Percentiles rank a stretch among this genome's conserved stretches.
These are phyloP conservation scores for Helenozyma rhizophorensis DNA, from an alignment of 805 yeast species.

Conservation along the genomic window DNA sequence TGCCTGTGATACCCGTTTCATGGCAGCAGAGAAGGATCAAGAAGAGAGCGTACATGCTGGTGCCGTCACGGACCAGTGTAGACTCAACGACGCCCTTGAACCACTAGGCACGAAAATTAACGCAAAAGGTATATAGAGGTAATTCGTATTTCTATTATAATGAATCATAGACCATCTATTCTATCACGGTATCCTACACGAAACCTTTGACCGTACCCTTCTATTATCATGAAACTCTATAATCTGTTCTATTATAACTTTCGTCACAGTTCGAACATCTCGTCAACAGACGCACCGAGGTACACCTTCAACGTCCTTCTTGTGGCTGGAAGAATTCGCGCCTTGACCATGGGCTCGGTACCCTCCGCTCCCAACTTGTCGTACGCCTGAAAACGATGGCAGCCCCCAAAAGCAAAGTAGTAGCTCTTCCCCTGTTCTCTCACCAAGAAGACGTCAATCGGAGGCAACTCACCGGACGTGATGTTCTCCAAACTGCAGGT, in stretches of 20 bases:
- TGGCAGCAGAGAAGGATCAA: conserved; percentile 14
- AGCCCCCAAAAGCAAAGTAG: conserved; percentile 87
- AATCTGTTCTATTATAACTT: too few species aligned
- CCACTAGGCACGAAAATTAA: too few species aligned
- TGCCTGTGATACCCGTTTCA: conserved; percentile 36
- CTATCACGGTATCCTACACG: too few species aligned
- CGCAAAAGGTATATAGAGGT: too few species aligned
- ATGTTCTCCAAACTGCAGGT: conserved; percentile 53
- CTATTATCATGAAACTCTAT: too few species aligned
- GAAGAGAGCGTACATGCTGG: conserved; percentile 5
- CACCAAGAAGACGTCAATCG: conserved; percentile 72
- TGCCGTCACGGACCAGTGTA: conserved; percentile 16
- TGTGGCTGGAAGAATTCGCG: conserved; percentile 74
- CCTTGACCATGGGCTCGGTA: conserved; percentile 48
- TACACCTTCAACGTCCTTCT: conserved; percentile 62
- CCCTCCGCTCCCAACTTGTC: conserved; percentile 42
- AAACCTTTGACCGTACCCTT: too few species aligned
- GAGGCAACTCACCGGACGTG: conserved; percentile 67
- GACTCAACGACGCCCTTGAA: conserved; percentile 26
- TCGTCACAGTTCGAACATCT: too few species aligned
- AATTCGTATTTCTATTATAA: too few species aligned
- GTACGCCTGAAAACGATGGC: conserved; percentile 86
- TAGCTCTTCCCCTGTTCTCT: conserved; percentile 55
- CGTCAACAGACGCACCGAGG: conserved; percentile 64
- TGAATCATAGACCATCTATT: too few species aligned